A percentile compares a stretch with the other conserved stretches of the same genome.
phyloP scores from a whole-genome alignment of 225 moss, liverwort and hornwort genomes.

The Climacium dendroides region DNA sequence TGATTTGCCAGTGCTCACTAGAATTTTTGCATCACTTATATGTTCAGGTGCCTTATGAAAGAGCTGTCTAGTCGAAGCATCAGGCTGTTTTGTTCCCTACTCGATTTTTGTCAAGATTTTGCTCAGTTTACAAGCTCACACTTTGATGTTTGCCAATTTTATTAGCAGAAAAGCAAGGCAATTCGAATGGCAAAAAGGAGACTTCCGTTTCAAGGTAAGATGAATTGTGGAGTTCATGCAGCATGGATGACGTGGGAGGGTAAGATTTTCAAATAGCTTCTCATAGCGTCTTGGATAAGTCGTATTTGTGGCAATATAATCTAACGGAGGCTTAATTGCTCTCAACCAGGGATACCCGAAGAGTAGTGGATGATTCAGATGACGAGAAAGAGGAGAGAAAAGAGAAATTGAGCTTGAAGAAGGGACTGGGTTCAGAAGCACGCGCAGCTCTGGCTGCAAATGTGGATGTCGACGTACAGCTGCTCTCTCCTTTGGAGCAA shows the following conservation, averaged over 20 bases:
- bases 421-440: slow-evolving; percentile 78
- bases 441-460: slow-evolving; percentile 56
- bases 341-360: slow-evolving; percentile 19
- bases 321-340: not conserved
- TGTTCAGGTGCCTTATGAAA: not conserved
- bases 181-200: not conserved
- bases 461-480: slow-evolving; percentile 68
- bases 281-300: not conserved
- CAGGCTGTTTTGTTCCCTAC: not conserved
- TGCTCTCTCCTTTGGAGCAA: slow-evolving; percentile 83
- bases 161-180: slow-evolving; percentile 23
- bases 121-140: not conserved
- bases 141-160: not conserved
- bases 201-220: slow-evolving; percentile 16
- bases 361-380: slow-evolving; percentile 41
- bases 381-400: slow-evolving; percentile 47
- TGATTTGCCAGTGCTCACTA: not conserved
- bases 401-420: slow-evolving; percentile 74
- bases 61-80: not conserved
- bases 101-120: not conserved
- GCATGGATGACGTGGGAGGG: not conserved
- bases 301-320: not conserved
- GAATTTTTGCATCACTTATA: not conserved
- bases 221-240: not conserved
- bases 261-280: not conserved